Evolutionary conservation across 306 rosid genomes (phyloP).

Genomic region (Fragaria ananassa): DNA sequence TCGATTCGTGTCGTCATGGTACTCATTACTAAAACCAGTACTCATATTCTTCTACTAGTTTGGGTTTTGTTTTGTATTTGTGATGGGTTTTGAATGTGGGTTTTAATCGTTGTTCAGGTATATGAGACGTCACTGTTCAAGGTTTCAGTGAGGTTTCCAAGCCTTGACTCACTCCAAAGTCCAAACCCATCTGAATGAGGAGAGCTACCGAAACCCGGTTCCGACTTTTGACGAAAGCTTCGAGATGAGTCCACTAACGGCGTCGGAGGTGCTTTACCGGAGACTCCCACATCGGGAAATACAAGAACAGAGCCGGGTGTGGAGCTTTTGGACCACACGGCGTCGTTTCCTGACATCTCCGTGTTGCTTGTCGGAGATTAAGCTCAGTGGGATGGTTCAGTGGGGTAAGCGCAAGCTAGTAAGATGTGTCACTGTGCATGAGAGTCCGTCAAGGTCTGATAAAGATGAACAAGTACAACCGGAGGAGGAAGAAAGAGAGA

Average conservation of each 20-base stretch:
- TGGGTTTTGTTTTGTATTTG: neutral
- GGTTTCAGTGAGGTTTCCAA: constrained; percentile 67
- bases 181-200: constrained; percentile 43
- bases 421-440: constrained; percentile 42
- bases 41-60: neutral
- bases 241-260: constrained; percentile 47
- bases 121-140: constrained; percentile 40
- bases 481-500: neutral
- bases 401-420: constrained; percentile 80
- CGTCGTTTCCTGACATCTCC: constrained; percentile 15
- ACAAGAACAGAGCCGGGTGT: constrained; percentile 37
- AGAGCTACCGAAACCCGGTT: constrained; percentile 30
- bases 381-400: constrained; percentile 57
- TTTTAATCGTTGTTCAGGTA: constrained; percentile 40
- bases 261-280: constrained; percentile 46
- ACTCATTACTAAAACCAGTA: neutral
- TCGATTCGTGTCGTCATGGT: constrained; percentile 69
- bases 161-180: constrained; percentile 62
- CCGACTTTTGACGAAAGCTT: constrained; percentile 67
- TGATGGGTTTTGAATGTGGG: neutral
- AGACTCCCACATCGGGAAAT: constrained; percentile 47
- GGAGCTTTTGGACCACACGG: constrained; percentile 65
- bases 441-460: constrained; percentile 21
- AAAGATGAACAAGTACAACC: constrained; percentile 3
- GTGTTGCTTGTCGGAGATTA: constrained; percentile 59